Evolutionary conservation across 2,329 filamentous ascomycete species (phyloP), one percentile per base, ranked within the genome.

Genomic region (Colletotrichum kahawae): DNA sequence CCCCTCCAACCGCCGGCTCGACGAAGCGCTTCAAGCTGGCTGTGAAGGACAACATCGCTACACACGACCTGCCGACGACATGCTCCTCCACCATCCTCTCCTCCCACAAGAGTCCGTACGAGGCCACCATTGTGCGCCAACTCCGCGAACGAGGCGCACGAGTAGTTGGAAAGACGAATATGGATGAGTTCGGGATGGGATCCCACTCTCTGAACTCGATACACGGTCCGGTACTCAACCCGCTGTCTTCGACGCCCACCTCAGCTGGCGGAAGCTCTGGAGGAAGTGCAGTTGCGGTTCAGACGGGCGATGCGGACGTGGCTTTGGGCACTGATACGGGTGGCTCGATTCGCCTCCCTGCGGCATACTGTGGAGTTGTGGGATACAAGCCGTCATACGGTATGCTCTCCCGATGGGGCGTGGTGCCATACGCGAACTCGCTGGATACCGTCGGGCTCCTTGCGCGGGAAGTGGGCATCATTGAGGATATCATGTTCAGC

Each of bases 181-280:
- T 98, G 88, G 97, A 98, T 84, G 97, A 98, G 82, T 98, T 98
- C 82, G 95, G 96, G 33, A 98, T 98, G 96, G 95, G 95, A 3
- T 97, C 95, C 10, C 93, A 98, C 79, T 96, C 95, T 2, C 86
- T 86, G 67, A 92, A 93, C 79, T 95, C 95, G 1, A 85, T 88
- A 70, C 92, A 93, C 79, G 94, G 94, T 2, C 82, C 91, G 1
- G 94, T 96, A 6, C 86, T 82, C 67, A 92, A 90, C 76, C 86
- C 85, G 9, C 83, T 86, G 67, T 75, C 81, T 2, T 74, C 79
- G 57, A 82, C 81, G 60, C 69, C 85, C 73, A 82, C 91, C 31
- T 97, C 95, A 1, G 93, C 94, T 0, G 96, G 96, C 48, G 96
- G 96, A 34, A 98, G 96, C 82, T 98, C 96, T 5, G 97, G 97